These are phyloP conservation scores for Brassica nigra DNA, from an alignment of 345 rosid genomes.

Conservation along the genomic window DNA sequence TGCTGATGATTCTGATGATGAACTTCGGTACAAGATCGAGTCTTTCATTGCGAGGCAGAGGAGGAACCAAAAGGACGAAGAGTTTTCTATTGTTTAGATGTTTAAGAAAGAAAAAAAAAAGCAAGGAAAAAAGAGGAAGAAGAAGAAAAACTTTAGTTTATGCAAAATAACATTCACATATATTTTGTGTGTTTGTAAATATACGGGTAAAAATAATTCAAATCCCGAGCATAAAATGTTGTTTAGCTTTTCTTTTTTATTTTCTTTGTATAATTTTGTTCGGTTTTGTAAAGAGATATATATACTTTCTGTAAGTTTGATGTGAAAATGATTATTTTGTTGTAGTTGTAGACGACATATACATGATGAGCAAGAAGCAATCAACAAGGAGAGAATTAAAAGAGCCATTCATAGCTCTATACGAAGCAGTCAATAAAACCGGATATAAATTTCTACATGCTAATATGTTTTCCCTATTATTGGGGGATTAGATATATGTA, in stretches of 20 bases:
- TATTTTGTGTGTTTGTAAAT: conserved; percentile 30
- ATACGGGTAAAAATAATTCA: conserved; percentile 25
- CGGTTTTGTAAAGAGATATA: neutral
- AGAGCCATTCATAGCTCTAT: conserved; percentile 24
- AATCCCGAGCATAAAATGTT: conserved; percentile 34
- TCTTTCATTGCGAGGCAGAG: conserved; percentile 84
- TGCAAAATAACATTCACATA: conserved; percentile 39
- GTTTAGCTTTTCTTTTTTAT: neutral
- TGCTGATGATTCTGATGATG: conserved; percentile 57
- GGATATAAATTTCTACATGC: too few relatives aligned
- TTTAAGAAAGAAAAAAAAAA: neutral
- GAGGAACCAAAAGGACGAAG: conserved; percentile 67
- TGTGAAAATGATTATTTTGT: neutral
- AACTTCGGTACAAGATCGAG: conserved; percentile 62
- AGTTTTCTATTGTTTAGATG: conserved; percentile 42
- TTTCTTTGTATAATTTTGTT: conserved; percentile 34
- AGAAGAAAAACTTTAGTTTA: conserved; percentile 29
- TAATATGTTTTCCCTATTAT: too few relatives aligned
- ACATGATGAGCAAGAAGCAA: neutral
- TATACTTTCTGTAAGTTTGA: conserved; percentile 3
- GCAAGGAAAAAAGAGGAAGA: neutral
- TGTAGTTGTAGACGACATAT: neutral
- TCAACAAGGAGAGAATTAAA: neutral
- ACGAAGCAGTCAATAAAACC: conserved; percentile 45
- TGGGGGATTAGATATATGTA: too few relatives aligned